Evolutionary conservation across 306 rosid species (phyloP).

Genomic region (Canavalia gladiata): DNA sequence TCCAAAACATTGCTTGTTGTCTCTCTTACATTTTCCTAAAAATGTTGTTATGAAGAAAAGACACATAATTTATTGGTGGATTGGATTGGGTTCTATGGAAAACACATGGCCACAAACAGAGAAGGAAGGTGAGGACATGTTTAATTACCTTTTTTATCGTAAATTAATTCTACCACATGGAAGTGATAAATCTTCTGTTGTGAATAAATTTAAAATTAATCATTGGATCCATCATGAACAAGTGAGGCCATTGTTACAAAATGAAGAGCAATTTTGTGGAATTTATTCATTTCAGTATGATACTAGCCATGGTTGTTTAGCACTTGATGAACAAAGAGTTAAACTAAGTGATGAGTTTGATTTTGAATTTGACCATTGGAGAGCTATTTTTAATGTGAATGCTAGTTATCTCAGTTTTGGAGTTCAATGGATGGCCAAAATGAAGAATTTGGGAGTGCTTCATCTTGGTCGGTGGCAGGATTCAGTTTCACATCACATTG

Average conservation of each 20-base stretch:
- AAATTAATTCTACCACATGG: conserved; percentile 18
- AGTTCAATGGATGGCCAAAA: background rate
- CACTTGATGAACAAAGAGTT: conserved; percentile 1
- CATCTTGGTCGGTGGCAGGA: conserved; percentile 44
- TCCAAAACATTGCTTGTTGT: conserved; percentile 46
- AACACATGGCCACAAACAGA: background rate
- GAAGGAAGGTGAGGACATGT: conserved; percentile 29
- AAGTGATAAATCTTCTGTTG: background rate
- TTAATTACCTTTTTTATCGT: background rate
- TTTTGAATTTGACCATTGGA: background rate
- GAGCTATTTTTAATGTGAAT: conserved; percentile 47
- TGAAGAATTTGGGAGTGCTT: conserved; percentile 12
- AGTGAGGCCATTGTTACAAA: too few relatives aligned
- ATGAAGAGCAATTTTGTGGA: background rate
- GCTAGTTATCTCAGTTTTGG: background rate
- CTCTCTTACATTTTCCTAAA: conserved; percentile 52
- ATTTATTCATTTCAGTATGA: background rate
- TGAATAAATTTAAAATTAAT: background rate
- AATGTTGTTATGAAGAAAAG: conserved; percentile 54
- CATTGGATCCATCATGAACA: conserved; percentile 31
- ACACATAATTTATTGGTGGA: conserved; percentile 58
- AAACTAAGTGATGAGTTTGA: background rate
- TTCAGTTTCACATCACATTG: conserved; percentile 22
- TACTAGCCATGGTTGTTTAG: background rate
- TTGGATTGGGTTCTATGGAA: conserved; percentile 45